A percentile compares a stretch with the other conserved stretches of the same genome.
These are phyloP conservation scores for Anaeromyces robustus DNA, from an alignment of 192 early-diverging fungal species.

Conservation along the genomic window DNA sequence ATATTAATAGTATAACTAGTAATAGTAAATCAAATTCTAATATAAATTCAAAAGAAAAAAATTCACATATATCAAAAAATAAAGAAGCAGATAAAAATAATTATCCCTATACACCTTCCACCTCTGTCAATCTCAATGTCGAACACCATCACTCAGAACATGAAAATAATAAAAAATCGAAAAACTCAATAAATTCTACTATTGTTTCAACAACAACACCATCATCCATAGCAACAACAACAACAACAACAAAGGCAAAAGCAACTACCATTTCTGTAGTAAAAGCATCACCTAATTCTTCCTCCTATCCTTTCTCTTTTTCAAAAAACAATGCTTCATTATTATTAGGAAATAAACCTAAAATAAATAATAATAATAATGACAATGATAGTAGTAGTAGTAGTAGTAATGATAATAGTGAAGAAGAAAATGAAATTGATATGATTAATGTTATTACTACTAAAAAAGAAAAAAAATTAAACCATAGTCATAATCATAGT, in stretches of 20 bases:
- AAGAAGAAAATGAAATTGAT: too few relatives aligned
- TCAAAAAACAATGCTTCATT: neutral
- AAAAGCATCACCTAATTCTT: neutral
- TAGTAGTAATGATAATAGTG: too few relatives aligned
- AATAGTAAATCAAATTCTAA: too few relatives aligned
- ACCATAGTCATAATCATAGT: neutral
- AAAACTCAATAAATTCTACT: neutral
- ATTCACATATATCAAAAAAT: neutral
- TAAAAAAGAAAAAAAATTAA: too few relatives aligned
- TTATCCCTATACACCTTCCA: neutral
- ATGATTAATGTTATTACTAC: too few relatives aligned
- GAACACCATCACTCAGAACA: neutral
- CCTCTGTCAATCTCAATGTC: neutral
- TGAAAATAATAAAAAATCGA: neutral
- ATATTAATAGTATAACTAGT: neutral
- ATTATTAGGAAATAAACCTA: too few relatives aligned
- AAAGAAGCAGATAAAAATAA: neutral
- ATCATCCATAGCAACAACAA: neutral
- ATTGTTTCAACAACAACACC: too few relatives aligned
- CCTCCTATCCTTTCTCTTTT: neutral
- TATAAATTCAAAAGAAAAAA: neutral
- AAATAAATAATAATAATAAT: too few relatives aligned
- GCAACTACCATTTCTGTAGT: neutral
- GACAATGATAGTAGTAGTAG: neutral
- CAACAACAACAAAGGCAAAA: too few relatives aligned